These are phyloP conservation scores for Xylaria nigripes DNA, from an alignment of 495 filamentous ascomycete genomes.

Conservation along the genomic window DNA sequence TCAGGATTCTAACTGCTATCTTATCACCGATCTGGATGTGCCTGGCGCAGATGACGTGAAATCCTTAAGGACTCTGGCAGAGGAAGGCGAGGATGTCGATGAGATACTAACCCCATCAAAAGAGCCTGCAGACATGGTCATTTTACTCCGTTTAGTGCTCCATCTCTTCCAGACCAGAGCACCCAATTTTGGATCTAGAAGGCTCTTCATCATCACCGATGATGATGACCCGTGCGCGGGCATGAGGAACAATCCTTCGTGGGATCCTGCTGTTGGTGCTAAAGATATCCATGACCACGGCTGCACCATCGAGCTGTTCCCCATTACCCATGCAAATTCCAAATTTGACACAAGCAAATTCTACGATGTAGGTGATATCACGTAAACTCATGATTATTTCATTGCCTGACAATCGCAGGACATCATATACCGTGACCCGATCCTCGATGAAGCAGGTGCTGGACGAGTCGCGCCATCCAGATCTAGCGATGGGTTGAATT, in stretches of 20 bases:
- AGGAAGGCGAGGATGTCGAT: slow-evolving; percentile 61
- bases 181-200: slow-evolving; percentile 83
- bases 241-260: slow-evolving; percentile 58
- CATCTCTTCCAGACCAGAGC: slow-evolving; percentile 95
- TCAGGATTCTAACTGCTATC: slow-evolving; percentile 85
- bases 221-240: slow-evolving; percentile 75
- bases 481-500: slow-evolving; percentile 63
- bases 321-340: slow-evolving; percentile 65
- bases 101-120: slow-evolving; percentile 60
- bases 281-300: slow-evolving; percentile 95
- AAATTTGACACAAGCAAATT: slow-evolving; percentile 81
- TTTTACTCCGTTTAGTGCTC: slow-evolving; percentile 88
- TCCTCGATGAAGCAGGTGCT: slow-evolving; percentile 53
- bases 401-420: slow-evolving; percentile 45
- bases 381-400: slow-evolving; percentile 1
- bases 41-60: slow-evolving; percentile 85
- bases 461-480: slow-evolving; percentile 39
- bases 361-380: slow-evolving; percentile 61
- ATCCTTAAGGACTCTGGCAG: slow-evolving; percentile 59
- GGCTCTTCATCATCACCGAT: slow-evolving; percentile 93
- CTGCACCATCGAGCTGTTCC: slow-evolving; percentile 88
- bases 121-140: slow-evolving; percentile 72
- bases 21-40: slow-evolving; percentile 80
- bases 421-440: slow-evolving; percentile 62
- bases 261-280: slow-evolving; percentile 73